Evolutionary conservation across 805 yeast genomes (phyloP).

Genomic region (Ogataea corticis): DNA sequence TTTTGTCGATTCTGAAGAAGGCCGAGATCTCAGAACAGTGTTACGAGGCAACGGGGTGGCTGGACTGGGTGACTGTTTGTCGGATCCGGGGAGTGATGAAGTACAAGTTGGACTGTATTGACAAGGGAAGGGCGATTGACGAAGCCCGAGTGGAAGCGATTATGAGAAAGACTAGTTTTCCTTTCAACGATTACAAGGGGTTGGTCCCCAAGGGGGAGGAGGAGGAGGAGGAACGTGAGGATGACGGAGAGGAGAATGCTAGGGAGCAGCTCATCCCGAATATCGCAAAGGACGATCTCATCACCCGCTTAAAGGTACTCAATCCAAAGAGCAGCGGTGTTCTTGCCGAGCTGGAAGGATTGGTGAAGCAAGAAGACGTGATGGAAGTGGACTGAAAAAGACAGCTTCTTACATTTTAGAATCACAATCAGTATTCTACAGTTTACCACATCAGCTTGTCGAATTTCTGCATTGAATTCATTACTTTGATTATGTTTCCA

Average conservation of each 20-base stretch:
- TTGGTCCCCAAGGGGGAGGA: conserved; percentile 26
- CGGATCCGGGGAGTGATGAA: conserved; percentile 69
- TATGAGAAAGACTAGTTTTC: conserved; percentile 35
- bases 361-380: conserved; percentile 28
- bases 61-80: conserved; percentile 56
- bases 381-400: conserved; percentile 14
- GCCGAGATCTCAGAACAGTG: conserved; percentile 42
- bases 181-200: conserved; percentile 31
- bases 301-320: conserved; percentile 37
- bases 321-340: conserved; percentile 36
- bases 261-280: conserved; percentile 14
- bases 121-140: conserved; percentile 50
- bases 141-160: conserved; percentile 44
- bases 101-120: conserved; percentile 66
- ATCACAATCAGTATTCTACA: too few species aligned
- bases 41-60: conserved; percentile 81
- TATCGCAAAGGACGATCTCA: conserved; percentile 32
- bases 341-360: conserved; percentile 27
- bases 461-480: neutral
- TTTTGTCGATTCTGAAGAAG: conserved; percentile 43
- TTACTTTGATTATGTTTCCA: neutral
- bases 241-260: conserved; percentile 28
- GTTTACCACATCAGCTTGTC: too few species aligned
- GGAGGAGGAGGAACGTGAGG: conserved; percentile 39
- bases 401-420: too few species aligned